A percentile compares a stretch with the other conserved stretches of the same genome.
Conservation (phyloP, 2,329 filamentous ascomycete species). For the Peltaster fructicola region DNA sequence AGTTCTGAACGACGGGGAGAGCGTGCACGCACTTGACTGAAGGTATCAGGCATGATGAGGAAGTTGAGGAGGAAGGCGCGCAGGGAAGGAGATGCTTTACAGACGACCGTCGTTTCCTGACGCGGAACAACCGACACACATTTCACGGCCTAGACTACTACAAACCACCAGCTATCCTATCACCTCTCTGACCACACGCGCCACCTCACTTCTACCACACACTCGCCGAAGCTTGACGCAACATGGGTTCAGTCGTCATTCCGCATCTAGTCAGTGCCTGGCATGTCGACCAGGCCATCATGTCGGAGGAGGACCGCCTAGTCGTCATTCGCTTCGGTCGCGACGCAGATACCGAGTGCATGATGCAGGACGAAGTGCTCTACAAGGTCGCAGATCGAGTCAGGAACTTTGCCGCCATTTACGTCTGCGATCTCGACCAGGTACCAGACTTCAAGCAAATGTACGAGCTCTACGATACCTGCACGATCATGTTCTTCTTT, state of each 20-base stretch:
- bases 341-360: slow-evolving; percentile 66
- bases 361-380: slow-evolving; percentile 80
- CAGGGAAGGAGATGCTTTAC: too few relatives aligned
- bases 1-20: too few relatives aligned
- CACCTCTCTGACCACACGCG: slow-evolving; percentile 1
- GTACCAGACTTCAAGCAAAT: slow-evolving; percentile 90
- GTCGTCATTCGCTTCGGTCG: slow-evolving; percentile 88
- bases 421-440: slow-evolving; percentile 82
- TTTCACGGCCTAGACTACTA: too few relatives aligned
- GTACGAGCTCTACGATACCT: slow-evolving; percentile 68
- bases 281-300: slow-evolving; percentile 96
- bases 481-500: slow-evolving; percentile 96
- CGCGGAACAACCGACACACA: too few relatives aligned
- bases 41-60: too few relatives aligned
- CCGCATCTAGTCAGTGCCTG: slow-evolving; percentile 83
- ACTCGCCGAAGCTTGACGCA: slow-evolving; percentile 6
- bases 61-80: too few relatives aligned
- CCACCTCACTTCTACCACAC: slow-evolving; percentile 1
- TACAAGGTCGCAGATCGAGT: slow-evolving; percentile 87
- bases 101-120: too few relatives aligned
- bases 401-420: slow-evolving; percentile 85
- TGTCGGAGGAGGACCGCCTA: slow-evolving; percentile 75
- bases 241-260: slow-evolving; percentile 72
- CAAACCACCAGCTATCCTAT: too few relatives aligned
- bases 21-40: too few relatives aligned